phyloP scores from a whole-genome alignment of 805 yeast species.

The Helenozyma baotianmanensis region DNA sequence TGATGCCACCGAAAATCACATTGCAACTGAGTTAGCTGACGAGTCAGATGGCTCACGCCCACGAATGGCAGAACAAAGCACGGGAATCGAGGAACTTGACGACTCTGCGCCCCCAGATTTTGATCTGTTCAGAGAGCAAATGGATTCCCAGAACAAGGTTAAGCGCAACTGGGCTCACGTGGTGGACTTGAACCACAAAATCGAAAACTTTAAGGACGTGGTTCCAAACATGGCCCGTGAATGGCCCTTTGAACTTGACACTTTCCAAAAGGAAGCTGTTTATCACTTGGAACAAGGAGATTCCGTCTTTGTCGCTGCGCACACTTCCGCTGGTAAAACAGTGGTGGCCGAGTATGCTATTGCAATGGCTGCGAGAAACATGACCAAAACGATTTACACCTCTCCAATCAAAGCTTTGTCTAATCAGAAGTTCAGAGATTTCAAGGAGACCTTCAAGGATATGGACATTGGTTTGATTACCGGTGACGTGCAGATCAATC shows the following conservation, averaged over 20 bases:
- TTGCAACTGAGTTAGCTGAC: not conserved
- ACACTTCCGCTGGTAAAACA: constrained; percentile 97
- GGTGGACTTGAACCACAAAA: constrained; percentile 78
- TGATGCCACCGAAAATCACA: constrained; percentile 1
- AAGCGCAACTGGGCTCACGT: constrained; percentile 90
- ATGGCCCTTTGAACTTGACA: constrained; percentile 94
- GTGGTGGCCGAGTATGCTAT: constrained; percentile 98
- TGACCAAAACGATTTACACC: constrained; percentile 95
- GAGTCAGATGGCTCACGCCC: not conserved
- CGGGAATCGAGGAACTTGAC: constrained; percentile 39
- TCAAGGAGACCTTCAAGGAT: constrained; percentile 71
- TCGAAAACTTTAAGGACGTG: constrained; percentile 79
- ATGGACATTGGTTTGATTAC: constrained; percentile 91
- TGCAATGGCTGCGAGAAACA: constrained; percentile 91
- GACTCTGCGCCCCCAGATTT: constrained; percentile 37
- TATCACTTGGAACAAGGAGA: constrained; percentile 97
- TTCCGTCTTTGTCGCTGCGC: constrained; percentile 98
- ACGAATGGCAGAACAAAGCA: constrained; percentile 9
- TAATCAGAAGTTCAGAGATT: constrained; percentile 86
- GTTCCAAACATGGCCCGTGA: constrained; percentile 90
- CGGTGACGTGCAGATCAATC: constrained; percentile 96
- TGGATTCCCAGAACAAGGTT: constrained; percentile 21
- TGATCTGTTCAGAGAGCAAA: constrained; percentile 17
- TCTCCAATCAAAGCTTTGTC: constrained; percentile 92
- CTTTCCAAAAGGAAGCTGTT: constrained; percentile 94